These are phyloP conservation scores for Amylostereum chailletii DNA, from an alignment of 1,284 basidiomycete species.

Conservation along the genomic window DNA sequence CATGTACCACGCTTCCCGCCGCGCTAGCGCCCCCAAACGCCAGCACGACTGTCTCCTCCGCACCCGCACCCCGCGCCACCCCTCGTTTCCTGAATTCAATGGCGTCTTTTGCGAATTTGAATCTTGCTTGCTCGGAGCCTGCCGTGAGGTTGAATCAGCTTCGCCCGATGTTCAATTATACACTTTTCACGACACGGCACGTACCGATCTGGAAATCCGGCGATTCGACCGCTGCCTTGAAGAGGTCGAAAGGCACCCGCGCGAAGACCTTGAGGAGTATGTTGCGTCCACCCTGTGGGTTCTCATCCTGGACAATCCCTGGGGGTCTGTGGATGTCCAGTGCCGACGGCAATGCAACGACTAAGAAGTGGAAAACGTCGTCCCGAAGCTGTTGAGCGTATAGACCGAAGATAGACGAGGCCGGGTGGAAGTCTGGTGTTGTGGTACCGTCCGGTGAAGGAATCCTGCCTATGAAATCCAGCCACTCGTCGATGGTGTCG, in stretches of 20 bases:
- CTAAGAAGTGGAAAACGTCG: constrained; percentile 70
- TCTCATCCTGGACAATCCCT: neutral
- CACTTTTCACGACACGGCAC: constrained; percentile 16
- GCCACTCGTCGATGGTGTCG: constrained; percentile 66
- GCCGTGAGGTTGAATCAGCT: neutral
- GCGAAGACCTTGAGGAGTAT: constrained; percentile 64
- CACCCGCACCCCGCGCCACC: constrained; percentile 49
- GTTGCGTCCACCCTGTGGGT: constrained; percentile 41
- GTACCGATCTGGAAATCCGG: constrained; percentile 69
- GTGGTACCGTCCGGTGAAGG: constrained; percentile 40
- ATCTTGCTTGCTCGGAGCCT: constrained; percentile 79
- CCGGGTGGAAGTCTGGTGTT: constrained; percentile 39
- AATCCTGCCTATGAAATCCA: constrained; percentile 64
- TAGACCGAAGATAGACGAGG: constrained; percentile 54
- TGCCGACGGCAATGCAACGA: constrained; percentile 59
- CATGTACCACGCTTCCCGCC: constrained; percentile 70
- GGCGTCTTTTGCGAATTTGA: constrained; percentile 83
- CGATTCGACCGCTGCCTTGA: constrained; percentile 72
- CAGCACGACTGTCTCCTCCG: constrained; percentile 79
- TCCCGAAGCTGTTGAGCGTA: constrained; percentile 63
- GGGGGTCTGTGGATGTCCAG: constrained; percentile 26
- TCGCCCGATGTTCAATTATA: neutral
- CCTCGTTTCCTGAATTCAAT: constrained; percentile 72
- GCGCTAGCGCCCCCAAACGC: constrained; percentile 67
- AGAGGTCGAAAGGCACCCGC: constrained; percentile 73